Conservation (phyloP, 1,139 yeast species). For the Sugiyamaella xylanicola region DNA sequence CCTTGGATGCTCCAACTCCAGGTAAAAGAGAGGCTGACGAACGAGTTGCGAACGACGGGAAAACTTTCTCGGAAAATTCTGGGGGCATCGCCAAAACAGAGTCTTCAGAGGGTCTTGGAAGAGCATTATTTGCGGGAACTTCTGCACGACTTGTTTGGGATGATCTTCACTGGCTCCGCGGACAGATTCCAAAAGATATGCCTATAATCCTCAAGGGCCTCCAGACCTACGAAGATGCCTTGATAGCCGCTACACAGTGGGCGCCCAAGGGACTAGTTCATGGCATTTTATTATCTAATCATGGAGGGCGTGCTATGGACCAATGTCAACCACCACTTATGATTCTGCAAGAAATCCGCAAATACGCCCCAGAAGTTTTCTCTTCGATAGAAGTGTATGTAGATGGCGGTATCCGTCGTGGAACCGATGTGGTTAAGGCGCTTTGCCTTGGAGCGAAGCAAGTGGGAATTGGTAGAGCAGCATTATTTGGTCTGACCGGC, state of each 20-base stretch:
- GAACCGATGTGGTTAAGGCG: constrained; percentile 71
- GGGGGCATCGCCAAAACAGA: constrained; percentile 55
- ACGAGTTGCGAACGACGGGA: constrained; percentile 52
- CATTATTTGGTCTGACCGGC: constrained; percentile 69
- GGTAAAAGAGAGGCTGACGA: constrained; percentile 82
- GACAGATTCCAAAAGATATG: constrained; percentile 51
- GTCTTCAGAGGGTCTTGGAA: constrained; percentile 79
- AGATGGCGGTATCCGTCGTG: constrained; percentile 81
- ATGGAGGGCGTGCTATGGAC: constrained; percentile 79
- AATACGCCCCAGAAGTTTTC: constrained; percentile 48
- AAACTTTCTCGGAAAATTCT: constrained; percentile 44
- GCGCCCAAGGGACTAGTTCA: constrained; percentile 44
- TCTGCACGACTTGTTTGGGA: constrained; percentile 77
- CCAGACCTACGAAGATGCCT: constrained; percentile 68
- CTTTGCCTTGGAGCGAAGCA: constrained; percentile 78
- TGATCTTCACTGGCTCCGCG: constrained; percentile 60
- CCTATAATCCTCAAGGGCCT: constrained; percentile 72
- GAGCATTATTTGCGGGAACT: constrained; percentile 80
- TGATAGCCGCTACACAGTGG: constrained; percentile 52
- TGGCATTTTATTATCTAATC: constrained; percentile 54
- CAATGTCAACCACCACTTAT: constrained; percentile 69
- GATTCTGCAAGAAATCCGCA: constrained; percentile 60
- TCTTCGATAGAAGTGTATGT: constrained; percentile 63
- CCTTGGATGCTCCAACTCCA: constrained; percentile 89
- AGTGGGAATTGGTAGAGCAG: constrained; percentile 79